Evolutionary conservation across 441 rosid species (phyloP), one percentile per base, ranked within the genome.

Genomic region (Gossypium gossypioides): DNA sequence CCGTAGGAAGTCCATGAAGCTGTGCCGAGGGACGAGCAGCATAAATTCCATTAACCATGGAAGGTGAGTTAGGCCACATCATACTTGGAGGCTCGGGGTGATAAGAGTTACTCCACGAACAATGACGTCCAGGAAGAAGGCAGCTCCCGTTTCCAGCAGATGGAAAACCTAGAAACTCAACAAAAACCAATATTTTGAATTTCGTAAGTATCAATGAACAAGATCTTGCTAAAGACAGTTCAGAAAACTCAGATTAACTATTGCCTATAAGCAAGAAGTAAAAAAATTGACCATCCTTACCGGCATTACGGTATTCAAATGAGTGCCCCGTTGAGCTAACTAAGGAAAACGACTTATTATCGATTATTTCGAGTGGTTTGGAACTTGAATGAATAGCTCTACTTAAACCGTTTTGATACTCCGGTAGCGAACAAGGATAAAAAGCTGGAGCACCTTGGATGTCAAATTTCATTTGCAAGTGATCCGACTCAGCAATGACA

Each of bases 21-120:
- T 50, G 72, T 62, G 79, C 65, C 40, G 78, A 66, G 5, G 78
- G 73, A 78, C 67, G 84, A 70, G 78, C 73, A 71, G 76, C 63
- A 78, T 76, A 74, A 75, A 83, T 73, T 76, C 87, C 90, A 74
- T 78, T 83, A 58, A 79, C 78, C 48, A 77, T 72, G 37, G 92
- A 79, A 66, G 90, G 84, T 52, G 91, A 80, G 75, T 79, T 85
- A 67, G 86, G 79, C 90, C 92, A 89, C 78, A 80, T 81, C 81
- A 81, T 60, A 71, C 85, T 80, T 29, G 81, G 80, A 61, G 82
- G 76, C 74, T 70, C 84, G 24, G 80, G 79, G 27, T 54, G 75
- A 72, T 84, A 81, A 37, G 85, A 67, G 79, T 78, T 83, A 37
- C 78, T 78, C 91, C 89, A 85, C 8, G 82, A 15, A 74, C 73